A percentile compares a stretch with the other conserved stretches of the same genome.
These are phyloP conservation scores for Aquilaria sinensis DNA, from an alignment of 345 rosid species.

Conservation along the genomic window DNA sequence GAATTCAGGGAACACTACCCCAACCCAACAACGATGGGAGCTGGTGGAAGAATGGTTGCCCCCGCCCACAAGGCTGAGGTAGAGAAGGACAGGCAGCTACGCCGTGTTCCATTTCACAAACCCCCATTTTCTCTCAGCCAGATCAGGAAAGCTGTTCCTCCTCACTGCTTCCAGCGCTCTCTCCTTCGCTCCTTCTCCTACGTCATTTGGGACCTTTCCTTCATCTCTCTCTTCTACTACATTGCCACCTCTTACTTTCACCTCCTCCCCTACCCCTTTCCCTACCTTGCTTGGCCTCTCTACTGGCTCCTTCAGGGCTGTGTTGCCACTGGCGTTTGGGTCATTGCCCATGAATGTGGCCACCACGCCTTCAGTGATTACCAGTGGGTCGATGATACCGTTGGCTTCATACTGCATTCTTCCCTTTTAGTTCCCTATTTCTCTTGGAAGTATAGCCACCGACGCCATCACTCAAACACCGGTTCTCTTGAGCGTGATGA, in stretches of 20 bases:
- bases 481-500: slow-evolving; percentile 60
- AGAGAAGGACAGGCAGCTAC: slow-evolving; percentile 1
- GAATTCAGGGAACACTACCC: no score
- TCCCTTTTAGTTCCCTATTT: slow-evolving; percentile 52
- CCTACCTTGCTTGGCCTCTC: slow-evolving; percentile 46
- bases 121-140: slow-evolving; percentile 54
- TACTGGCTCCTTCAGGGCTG: slow-evolving; percentile 62
- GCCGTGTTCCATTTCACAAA: slow-evolving; percentile 28
- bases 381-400: slow-evolving; percentile 47
- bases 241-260: slow-evolving; percentile 35
- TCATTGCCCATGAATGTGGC: slow-evolving; percentile 64
- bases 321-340: slow-evolving; percentile 54
- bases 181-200: slow-evolving; percentile 52
- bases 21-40: slow-evolving; percentile 27
- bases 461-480: slow-evolving; percentile 69
- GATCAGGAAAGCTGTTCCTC: slow-evolving; percentile 51
- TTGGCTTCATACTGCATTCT: slow-evolving; percentile 56
- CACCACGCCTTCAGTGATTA: slow-evolving; percentile 68
- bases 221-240: slow-evolving; percentile 31
- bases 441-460: slow-evolving; percentile 66
- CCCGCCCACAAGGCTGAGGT: slow-evolving; percentile 11
- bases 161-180: slow-evolving; percentile 59
- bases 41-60: slow-evolving; percentile 33
- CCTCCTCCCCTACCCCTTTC: slow-evolving; percentile 29
- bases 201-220: slow-evolving; percentile 33